phyloP scores from a whole-genome alignment of 805 yeast species.

The Lachancea sp. region DNA sequence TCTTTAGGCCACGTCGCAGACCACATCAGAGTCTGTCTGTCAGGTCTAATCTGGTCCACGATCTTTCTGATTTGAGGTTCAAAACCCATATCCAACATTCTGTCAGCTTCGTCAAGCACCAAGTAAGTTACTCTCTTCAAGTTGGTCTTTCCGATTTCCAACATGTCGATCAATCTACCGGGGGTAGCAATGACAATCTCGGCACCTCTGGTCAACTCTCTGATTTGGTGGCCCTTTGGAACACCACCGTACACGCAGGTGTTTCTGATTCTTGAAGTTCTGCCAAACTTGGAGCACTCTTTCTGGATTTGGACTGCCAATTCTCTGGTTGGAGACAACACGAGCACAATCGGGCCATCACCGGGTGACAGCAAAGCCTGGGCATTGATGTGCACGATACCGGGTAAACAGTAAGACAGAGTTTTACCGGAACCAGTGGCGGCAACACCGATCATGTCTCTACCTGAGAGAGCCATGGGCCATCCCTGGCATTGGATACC shows the following conservation, averaged over 20 bases:
- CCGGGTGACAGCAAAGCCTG: constrained; percentile 91
- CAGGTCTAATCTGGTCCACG: constrained; percentile 97
- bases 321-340: constrained; percentile 98
- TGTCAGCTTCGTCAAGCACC: constrained; percentile 98
- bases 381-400: constrained; percentile 96
- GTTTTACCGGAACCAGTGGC: constrained; percentile 99
- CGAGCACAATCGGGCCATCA: constrained; percentile 95
- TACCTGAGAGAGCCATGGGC: constrained; percentile 99
- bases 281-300: constrained; percentile 93
- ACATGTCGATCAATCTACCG: constrained; percentile 97
- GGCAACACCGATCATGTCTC: constrained; percentile 98
- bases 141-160: constrained; percentile 91
- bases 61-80: constrained; percentile 99
- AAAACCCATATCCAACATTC: constrained; percentile 99
- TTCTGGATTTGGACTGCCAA: constrained; percentile 95
- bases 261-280: constrained; percentile 87
- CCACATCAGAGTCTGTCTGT: constrained; percentile 99
- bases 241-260: constrained; percentile 99
- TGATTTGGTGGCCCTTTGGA: constrained; percentile 94
- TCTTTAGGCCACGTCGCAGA: constrained; percentile 99
- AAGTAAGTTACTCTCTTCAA: constrained; percentile 93
- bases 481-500: constrained; percentile 99
- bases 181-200: constrained; percentile 98
- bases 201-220: constrained; percentile 91
- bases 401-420: constrained; percentile 91